Base-by-base conservation (phyloP, 106 monocot genomes). In the Ottelia alismoides region DNA sequence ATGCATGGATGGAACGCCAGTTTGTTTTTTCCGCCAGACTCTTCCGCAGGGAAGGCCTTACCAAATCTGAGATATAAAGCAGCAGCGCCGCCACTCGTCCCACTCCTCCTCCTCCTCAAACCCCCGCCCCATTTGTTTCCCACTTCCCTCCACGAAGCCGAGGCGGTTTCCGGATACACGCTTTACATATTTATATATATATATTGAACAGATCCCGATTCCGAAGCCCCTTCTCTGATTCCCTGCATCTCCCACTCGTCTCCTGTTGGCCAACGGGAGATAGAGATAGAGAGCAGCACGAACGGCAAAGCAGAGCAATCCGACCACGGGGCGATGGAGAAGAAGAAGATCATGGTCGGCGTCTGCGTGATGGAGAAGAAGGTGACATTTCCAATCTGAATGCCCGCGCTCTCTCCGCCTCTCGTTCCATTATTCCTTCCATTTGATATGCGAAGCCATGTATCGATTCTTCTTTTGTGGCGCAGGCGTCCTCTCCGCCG, bases 401-500 rank as follows among this genome's bases (percentile, higher is more conserved):
- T 23, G 7, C 18, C 18, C 51, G 18, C 17, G 12, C 21, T 25
- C 27, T 24, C 19, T 56, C 16, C 29, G 25, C 19, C 10, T 55
- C 28, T 22, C 11, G 19, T 23, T 32, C 44, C 40, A 27, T 32
- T 32, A 25, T 20, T n/a, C 46, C 20, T 29, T 16, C 27, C 31
- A 10, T 65, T 47, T 20, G 0, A 14, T 44, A 43, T 43, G 40
- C 40, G 27, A 2, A 27, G 3, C 2, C 1, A 27, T 25, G 55
- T 27, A 27, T 28, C 29, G 25, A 28, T 55, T 43, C 16, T 43
- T 43, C 16, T 43, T 43, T 31, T 24, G n/a, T 57, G 55, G 1
- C 25, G 32, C 51, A 92, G 92, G 85, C 70, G 45, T 66, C 54
- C 45, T 92, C 86, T 43, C 56, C 92, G 59, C 92, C 92, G 0